Conservation (phyloP, 371 early-diverging fungal genomes). For the Dentiscutata heterogama region DNA sequence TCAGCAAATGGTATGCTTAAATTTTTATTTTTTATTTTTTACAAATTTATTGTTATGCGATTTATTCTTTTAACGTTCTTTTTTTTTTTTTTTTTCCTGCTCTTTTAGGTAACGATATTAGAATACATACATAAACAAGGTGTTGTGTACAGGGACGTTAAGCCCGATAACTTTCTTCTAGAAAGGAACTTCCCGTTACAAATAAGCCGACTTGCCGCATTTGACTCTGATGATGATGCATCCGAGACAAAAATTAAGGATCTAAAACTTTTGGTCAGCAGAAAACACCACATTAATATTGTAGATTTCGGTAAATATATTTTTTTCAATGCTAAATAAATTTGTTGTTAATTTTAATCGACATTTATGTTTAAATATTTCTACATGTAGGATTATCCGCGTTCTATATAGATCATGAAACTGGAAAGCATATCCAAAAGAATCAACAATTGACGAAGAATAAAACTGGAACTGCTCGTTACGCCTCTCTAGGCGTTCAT, state of each 20-base stretch:
- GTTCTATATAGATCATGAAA: slow-evolving; percentile 11
- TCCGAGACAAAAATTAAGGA: neutral
- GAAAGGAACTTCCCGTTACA: slow-evolving; percentile 18
- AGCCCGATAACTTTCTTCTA: slow-evolving; percentile 96
- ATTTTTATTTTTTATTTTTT: neutral
- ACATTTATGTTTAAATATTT: neutral
- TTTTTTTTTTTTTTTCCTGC: too few species aligned
- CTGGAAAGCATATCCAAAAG: slow-evolving; percentile 21
- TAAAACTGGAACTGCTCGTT: slow-evolving; percentile 72
- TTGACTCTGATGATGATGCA: slow-evolving; percentile 15
- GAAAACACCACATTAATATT: slow-evolving; percentile 8
- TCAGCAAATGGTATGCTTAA: slow-evolving; percentile 65
- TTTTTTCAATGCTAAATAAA: neutral
- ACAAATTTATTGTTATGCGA: slow-evolving; percentile 53
- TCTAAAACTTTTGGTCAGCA: neutral
- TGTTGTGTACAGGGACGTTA: slow-evolving; percentile 97
- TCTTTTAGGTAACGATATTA: slow-evolving; percentile 85
- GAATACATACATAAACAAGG: slow-evolving; percentile 91
- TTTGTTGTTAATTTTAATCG: too few species aligned
- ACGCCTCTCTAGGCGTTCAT: slow-evolving; percentile 71
- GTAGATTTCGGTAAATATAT: slow-evolving; percentile 41
- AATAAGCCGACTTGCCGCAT: neutral
- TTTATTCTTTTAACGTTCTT: too few species aligned
- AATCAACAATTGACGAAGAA: slow-evolving; percentile 2
- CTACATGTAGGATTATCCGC: slow-evolving; percentile 10